Base-by-base conservation (phyloP, 768 basidiomycete genomes). In the Lactarius evosmus region DNA sequence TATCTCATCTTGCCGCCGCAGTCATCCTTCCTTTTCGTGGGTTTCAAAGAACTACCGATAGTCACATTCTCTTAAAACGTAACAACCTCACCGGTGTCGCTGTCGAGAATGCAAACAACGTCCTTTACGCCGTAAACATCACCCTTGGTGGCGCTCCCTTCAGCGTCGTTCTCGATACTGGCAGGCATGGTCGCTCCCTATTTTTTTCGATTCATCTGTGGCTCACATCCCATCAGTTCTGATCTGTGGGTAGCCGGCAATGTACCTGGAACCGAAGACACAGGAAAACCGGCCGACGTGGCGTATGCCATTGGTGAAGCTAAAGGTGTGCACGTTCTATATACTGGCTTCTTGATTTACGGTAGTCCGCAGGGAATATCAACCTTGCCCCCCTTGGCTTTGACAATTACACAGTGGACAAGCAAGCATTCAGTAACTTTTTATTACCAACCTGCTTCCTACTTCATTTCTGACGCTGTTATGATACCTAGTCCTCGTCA, bases 261-360 rank as follows among this genome's bases (percentile, higher is more conserved):
- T 49, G 79, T 82, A 22, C 78, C 87, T 7, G 72, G 73, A 29
- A 76, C 84, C 38, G 80, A 76, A 50, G 83, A 87, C 67, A 78
- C 84, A 0, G 88, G 88, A 14, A 78, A 82, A 57, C 71, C 79
- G 11, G 73, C 85, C 16, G 81, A 82, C 1, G 73, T 92, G 22
- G 74, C 78, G 7, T 92, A 91, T 67, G 89, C 90, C 8, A 82
- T 91, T 27, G 90, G 90, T 46, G 77, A 76, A 41, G 88, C 87
- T 22, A 66, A 74, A 66, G 88, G 88, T 89, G 66, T 34, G 73
- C 71, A 38, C 68, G 17, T 32, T 19, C 44, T n/a, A 27, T 41
- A 19, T 54, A 50, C 7, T 14, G 27, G 17, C 38, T 51, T 17
- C 19, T 22, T n/a, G 22, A 14, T 56, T 51, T 36, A 67, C 19